These are phyloP conservation scores for Musa troglodytarum DNA, from an alignment of 176 grass and related monocot genomes.

Conservation along the genomic window DNA sequence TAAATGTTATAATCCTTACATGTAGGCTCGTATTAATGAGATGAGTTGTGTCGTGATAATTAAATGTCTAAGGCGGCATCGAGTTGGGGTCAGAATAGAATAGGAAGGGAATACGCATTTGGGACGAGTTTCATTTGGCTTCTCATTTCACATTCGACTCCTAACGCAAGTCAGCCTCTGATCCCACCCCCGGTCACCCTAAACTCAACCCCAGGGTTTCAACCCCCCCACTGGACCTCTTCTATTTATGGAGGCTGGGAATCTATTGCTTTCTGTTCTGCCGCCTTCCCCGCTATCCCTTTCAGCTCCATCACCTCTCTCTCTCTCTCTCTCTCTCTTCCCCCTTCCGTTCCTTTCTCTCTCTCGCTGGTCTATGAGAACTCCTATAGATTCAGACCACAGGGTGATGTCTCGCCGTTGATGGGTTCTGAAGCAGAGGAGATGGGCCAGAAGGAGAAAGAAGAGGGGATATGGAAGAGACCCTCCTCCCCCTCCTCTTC, in stretches of 20 bases:
- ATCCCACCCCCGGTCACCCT: not conserved
- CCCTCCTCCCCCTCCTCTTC: conserved; percentile 4
- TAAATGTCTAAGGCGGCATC: too few species aligned
- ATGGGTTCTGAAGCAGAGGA: conserved; percentile 14
- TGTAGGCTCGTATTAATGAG: too few species aligned
- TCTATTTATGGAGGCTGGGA: not conserved
- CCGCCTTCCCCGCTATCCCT: not conserved
- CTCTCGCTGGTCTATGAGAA: not conserved
- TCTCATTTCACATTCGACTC: not conserved
- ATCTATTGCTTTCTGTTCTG: not conserved
- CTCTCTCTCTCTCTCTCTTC: not conserved
- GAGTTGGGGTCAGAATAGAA: not conserved
- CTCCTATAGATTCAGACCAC: not conserved
- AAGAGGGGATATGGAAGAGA: conserved; percentile 13
- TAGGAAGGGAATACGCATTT: not conserved
- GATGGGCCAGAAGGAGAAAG: conserved; percentile 2
- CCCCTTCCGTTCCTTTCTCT: not conserved
- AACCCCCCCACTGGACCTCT: not conserved
- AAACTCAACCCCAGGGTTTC: not conserved
- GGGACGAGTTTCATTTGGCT: not conserved
- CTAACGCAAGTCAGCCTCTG: not conserved
- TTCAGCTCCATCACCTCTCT: not conserved
- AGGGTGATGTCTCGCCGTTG: not conserved
- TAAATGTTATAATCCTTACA: too few species aligned
- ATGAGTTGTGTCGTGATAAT: too few species aligned